These are phyloP conservation scores for Erigeron philadelphicus DNA, from an alignment of 140 eudicot species.

Conservation along the genomic window DNA sequence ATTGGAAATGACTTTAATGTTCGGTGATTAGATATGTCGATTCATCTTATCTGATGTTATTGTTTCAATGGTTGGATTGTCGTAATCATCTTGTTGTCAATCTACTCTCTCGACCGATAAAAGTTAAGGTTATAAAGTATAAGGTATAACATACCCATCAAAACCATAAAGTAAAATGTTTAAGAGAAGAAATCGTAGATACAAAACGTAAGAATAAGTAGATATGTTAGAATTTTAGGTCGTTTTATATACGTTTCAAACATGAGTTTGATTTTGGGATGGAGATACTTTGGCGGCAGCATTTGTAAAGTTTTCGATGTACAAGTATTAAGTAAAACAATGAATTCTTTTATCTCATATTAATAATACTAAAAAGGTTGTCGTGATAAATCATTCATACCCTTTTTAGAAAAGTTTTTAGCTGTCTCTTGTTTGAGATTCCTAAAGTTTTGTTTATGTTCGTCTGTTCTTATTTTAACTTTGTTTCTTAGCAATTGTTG, in stretches of 20 bases:
- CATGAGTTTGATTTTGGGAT: neutral
- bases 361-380: too few species aligned
- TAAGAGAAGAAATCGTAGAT: neutral
- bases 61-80: neutral
- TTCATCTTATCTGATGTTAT: neutral
- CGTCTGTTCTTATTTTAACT: too few species aligned
- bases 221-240: neutral
- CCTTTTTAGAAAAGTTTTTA: too few species aligned
- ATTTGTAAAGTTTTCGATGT: neutral
- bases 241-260: neutral
- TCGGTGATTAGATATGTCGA: neutral
- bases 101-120: neutral
- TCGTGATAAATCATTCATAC: too few species aligned
- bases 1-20: neutral
- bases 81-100: conserved; percentile 3
- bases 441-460: too few species aligned
- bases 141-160: neutral
- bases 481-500: too few species aligned
- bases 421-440: too few species aligned
- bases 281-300: neutral
- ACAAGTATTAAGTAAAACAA: too few species aligned
- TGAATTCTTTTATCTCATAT: too few species aligned
- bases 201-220: neutral
- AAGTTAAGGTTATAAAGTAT: neutral
- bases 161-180: neutral